Percentiles rank a stretch among this genome's conserved stretches.
Conservation (phyloP, 352 stramenopile species). For the Globisporangium lucens region DNA sequence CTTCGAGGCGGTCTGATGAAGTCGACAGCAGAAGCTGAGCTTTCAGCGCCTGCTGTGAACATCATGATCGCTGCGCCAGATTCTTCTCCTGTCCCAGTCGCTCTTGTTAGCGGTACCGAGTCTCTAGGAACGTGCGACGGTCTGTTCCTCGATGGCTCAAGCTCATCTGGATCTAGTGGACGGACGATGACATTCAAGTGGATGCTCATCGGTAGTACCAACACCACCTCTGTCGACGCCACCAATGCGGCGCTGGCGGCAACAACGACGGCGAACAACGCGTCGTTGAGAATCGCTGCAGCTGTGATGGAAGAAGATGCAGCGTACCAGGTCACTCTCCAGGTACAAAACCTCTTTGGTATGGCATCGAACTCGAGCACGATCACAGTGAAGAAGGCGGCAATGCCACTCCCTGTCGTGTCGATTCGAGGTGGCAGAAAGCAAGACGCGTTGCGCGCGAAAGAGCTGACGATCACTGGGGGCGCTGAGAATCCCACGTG, state of each 20-base stretch:
- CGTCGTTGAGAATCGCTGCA: conserved; percentile 30
- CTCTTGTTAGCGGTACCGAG: conserved; percentile 38
- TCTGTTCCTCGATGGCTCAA: conserved; percentile 51
- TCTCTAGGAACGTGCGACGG: conserved; percentile 61
- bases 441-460: conserved; percentile 38
- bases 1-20: conserved; percentile 48
- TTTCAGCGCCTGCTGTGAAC: conserved; percentile 32
- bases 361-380: conserved; percentile 37
- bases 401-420: conserved; percentile 48
- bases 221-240: conserved; percentile 19
- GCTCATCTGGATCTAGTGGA: conserved; percentile 49
- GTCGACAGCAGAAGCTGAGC: conserved; percentile 39
- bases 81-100: conserved; percentile 38
- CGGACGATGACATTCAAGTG: conserved; percentile 54
- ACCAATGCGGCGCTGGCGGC: conserved; percentile 28
- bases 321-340: conserved; percentile 42
- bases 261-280: conserved; percentile 31
- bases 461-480: conserved; percentile 39
- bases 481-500: conserved; percentile 46
- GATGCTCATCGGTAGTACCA: conserved; percentile 30
- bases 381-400: conserved; percentile 44
- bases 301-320: conserved; percentile 35
- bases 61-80: conserved; percentile 32
- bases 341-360: conserved; percentile 52
- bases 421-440: conserved; percentile 43